Evolutionary conservation across 306 rosid genomes (phyloP), one percentile per base, ranked within the genome.

Genomic region (Senna tora): DNA sequence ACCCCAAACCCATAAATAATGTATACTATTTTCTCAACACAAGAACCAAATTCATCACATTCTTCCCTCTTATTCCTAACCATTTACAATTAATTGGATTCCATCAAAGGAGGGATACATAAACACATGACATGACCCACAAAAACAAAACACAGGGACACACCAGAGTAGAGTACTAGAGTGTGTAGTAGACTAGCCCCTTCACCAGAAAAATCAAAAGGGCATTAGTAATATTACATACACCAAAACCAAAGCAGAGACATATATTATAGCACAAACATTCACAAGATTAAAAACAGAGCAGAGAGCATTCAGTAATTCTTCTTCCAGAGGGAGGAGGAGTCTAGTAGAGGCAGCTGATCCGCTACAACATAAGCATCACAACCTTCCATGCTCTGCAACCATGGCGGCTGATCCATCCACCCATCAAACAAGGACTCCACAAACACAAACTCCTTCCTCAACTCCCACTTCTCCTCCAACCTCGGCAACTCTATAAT

Each of bases 401-500:
- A 65, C 84, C 87, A 84, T 3, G 97, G 89, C 32, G 89, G 91
- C 43, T 86, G 87, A 32, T 77, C 85, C 60, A 75, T 77, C 96
- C 99, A 95, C 0, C 81, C 75, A 16, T 89, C 88, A 0, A 38
- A 69, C 2, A 59, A 8, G 5, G 89, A 82, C 20, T 94, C 97
- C 0, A 85, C 41, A 1, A 80, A 88, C 19, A 91, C 92, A 20
- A 91, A 87, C 75, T 92, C 95, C 12, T 75, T 85, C 0, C 73
- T 62, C 49, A 74, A 75, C 34, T 82, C 79, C 4, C 32, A 62
- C 0, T 80, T 64, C 57, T 80, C 90, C 38, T 73, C 96, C 53
- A 95, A 74, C 2, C 77, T 75, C 0, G 97, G 99, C 60, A 95
- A 76, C 79, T 89, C 84, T 0, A 88, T 85, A 11, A 95, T 88